These are phyloP conservation scores for Castanea mollissima DNA, from an alignment of 306 rosid genomes.

Conservation along the genomic window DNA sequence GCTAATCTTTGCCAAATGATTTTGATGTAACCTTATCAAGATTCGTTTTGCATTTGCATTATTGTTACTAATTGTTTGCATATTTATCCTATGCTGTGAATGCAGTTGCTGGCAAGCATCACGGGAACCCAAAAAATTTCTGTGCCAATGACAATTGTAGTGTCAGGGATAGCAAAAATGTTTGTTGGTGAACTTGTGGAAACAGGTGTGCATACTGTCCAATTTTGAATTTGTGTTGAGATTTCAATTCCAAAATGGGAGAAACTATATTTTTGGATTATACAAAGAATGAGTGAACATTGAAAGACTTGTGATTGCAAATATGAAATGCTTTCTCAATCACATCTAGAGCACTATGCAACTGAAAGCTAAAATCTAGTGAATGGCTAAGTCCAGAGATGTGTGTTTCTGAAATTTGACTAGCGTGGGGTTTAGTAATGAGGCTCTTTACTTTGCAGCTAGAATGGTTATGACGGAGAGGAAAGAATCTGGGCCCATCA, in stretches of 20 bases:
- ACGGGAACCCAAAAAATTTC: conserved; percentile 87
- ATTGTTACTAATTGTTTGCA: not conserved
- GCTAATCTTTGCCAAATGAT: not conserved
- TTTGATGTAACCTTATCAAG: not conserved
- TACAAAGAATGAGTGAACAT: not conserved
- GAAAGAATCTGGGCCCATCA: conserved; percentile 83
- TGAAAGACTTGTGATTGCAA: not conserved
- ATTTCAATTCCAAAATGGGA: not conserved
- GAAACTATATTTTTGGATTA: not conserved
- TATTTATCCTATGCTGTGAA: conserved; percentile 1
- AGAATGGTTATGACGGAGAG: conserved; percentile 84
- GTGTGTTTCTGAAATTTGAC: not conserved
- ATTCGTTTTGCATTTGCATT: not conserved
- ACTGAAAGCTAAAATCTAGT: not conserved
- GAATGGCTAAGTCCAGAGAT: not conserved
- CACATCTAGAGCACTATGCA: not conserved
- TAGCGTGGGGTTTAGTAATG: not conserved
- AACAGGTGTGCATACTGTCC: conserved; percentile 49
- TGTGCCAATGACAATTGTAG: conserved; percentile 85
- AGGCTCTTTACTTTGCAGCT: conserved; percentile 44
- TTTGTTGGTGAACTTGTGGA: conserved; percentile 94
- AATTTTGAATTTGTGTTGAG: not conserved
- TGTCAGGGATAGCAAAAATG: conserved; percentile 90
- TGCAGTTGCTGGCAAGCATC: conserved; percentile 78
- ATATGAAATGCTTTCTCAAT: not conserved